Evolutionary conservation across 345 rosid genomes (phyloP).

Genomic region (Carallia brachiata): DNA sequence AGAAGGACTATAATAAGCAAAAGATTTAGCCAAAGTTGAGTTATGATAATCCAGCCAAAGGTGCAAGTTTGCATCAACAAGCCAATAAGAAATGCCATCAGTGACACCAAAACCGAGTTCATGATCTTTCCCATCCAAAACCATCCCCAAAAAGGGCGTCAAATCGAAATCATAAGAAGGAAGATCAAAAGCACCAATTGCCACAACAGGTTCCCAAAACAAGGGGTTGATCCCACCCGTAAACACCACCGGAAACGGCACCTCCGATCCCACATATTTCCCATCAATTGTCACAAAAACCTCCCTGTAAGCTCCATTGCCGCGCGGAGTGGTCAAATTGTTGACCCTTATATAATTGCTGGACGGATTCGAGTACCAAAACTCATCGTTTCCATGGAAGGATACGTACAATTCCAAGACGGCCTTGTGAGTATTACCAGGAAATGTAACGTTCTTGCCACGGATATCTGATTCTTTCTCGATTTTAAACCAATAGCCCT

Average conservation of each 20-base stretch:
- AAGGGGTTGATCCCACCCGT: constrained; percentile 87
- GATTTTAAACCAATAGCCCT: constrained; percentile 71
- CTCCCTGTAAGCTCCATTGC: constrained; percentile 73
- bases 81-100: constrained; percentile 73
- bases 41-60: constrained; percentile 57
- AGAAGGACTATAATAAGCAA: constrained; percentile 27
- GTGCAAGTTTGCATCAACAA: constrained; percentile 78
- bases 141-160: constrained; percentile 63
- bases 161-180: constrained; percentile 77
- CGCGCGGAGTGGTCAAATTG: constrained; percentile 52
- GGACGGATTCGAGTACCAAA: constrained; percentile 93
- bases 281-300: constrained; percentile 67
- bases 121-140: constrained; percentile 61
- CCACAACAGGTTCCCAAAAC: constrained; percentile 81
- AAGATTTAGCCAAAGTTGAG: constrained; percentile 42
- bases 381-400: constrained; percentile 84
- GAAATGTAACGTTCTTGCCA: constrained; percentile 46
- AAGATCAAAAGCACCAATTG: constrained; percentile 67
- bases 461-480: constrained; percentile 45
- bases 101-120: constrained; percentile 52
- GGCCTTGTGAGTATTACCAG: constrained; percentile 51
- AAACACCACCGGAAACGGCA: constrained; percentile 75
- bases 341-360: constrained; percentile 55
- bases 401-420: constrained; percentile 70
- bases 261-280: constrained; percentile 61